Percentiles rank a stretch among this genome's conserved stretches.
phyloP scores from a whole-genome alignment of 441 rosid species.

The Flueggea neowawraea region DNA sequence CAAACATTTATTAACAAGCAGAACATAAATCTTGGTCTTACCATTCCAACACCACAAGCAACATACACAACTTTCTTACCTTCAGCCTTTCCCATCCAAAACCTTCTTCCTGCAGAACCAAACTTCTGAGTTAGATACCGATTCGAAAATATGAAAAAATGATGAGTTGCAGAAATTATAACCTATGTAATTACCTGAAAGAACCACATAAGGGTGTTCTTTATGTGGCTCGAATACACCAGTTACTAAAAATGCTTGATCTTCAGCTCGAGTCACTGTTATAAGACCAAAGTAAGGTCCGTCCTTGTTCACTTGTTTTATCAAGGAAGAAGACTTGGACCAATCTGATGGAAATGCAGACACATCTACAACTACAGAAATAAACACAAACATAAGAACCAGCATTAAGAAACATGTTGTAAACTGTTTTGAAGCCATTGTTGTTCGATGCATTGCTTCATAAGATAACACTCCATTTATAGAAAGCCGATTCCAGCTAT shows the following conservation, averaged over 20 bases:
- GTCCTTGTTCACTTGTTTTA: slow-evolving; percentile 22
- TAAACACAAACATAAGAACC: no score
- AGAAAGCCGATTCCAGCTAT: no score
- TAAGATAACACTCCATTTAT: no score
- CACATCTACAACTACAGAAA: no score
- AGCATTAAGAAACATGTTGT: no score
- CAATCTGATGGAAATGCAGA: not conserved
- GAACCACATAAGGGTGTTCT: slow-evolving; percentile 31
- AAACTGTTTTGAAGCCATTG: no score
- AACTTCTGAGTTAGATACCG: no score
- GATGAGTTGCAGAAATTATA: not conserved
- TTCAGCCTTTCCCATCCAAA: slow-evolving; percentile 24
- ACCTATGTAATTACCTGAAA: slow-evolving; percentile 19
- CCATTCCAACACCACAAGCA: slow-evolving; percentile 45
- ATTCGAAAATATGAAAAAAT: no score
- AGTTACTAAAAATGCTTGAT: slow-evolving; percentile 25
- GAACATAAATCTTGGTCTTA: not conserved
- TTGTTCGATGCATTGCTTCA: no score
- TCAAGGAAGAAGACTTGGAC: slow-evolving; percentile 14
- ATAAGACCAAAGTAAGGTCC: slow-evolving; percentile 43
- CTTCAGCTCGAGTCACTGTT: slow-evolving; percentile 33
- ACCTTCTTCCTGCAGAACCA: slow-evolving; percentile 30
- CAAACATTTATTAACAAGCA: not conserved
- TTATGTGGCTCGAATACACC: slow-evolving; percentile 27
- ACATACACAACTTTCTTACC: slow-evolving; percentile 37